Evolutionary conservation across 2,329 filamentous ascomycete genomes (phyloP).

Genomic region (Paradendryphiella salina): DNA sequence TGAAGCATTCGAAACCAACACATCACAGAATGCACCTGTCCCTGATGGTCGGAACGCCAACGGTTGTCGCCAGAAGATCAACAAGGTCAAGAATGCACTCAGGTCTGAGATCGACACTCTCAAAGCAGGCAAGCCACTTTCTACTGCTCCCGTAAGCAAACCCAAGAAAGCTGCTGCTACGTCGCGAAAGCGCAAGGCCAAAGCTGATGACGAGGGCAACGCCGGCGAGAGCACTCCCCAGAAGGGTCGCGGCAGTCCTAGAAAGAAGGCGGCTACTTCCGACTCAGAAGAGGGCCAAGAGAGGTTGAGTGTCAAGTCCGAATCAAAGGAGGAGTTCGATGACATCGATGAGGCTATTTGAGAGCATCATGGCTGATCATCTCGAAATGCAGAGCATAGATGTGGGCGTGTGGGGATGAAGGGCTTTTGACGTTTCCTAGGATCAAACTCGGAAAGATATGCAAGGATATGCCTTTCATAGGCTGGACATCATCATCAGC

Average conservation of each 20-base stretch:
- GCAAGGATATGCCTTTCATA: too few relatives aligned
- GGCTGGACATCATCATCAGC: too few relatives aligned
- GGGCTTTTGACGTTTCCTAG: too few relatives aligned
- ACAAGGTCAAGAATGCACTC: constrained; percentile 15
- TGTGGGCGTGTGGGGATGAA: too few relatives aligned
- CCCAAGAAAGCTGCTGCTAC: constrained; percentile 10
- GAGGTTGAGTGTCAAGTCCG: background rate
- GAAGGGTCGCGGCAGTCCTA: constrained; percentile 1
- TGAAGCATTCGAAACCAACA: too few relatives aligned
- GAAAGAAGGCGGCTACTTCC: constrained; percentile 2
- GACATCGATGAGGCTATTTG: constrained; percentile 33
- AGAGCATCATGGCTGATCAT: too few relatives aligned
- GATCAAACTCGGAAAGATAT: too few relatives aligned
- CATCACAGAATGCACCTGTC: constrained; percentile 23
- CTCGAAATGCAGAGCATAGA: too few relatives aligned
- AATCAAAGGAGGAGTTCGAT: constrained; percentile 47
- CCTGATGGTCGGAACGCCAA: constrained; percentile 25
- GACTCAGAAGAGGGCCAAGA: background rate
- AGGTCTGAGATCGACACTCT: constrained; percentile 22
- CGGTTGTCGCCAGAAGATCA: constrained; percentile 29
- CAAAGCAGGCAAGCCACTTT: constrained; percentile 13
- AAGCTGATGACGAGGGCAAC: constrained; percentile 7
- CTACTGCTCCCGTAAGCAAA: background rate
- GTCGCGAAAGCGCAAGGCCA: constrained; percentile 28
- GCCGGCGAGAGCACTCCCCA: constrained; percentile 4